Conservation (phyloP, 352 stramenopile species). For the Phytopythium ostracodes region DNA sequence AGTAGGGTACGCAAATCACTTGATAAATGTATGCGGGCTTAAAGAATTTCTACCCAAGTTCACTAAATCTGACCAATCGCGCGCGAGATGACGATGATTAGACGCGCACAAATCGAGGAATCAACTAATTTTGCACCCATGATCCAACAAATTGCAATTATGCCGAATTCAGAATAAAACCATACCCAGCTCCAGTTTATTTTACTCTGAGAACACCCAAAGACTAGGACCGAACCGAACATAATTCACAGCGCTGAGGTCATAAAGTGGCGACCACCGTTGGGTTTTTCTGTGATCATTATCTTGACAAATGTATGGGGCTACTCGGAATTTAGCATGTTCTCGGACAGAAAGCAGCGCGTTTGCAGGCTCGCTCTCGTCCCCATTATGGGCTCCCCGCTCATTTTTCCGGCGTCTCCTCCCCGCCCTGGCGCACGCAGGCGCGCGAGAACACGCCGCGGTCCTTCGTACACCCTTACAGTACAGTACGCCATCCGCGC, state of each 20-base stretch:
- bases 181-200: background rate
- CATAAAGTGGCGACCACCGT: background rate
- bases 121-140: conserved; percentile 1
- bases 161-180: background rate
- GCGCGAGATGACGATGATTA: background rate
- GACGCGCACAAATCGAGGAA: background rate
- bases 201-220: background rate
- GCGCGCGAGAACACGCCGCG: conserved; percentile 1
- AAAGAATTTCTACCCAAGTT: background rate
- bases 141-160: conserved; percentile 1
- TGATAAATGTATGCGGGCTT: background rate
- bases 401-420: conserved; percentile 1
- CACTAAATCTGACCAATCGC: background rate
- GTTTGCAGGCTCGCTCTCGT: too few species aligned
- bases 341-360: too few species aligned
- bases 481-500: background rate
- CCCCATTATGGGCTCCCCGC: background rate
- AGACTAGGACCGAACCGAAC: background rate
- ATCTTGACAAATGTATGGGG: background rate
- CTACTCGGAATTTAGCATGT: too few species aligned
- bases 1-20: background rate
- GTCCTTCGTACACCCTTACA: background rate
- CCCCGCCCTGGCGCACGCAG: background rate
- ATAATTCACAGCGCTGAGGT: background rate
- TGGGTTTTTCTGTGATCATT: too few species aligned